A percentile compares a stretch with the other conserved stretches of the same genome.
These are phyloP conservation scores for Anisogramma anomala DNA, from an alignment of 2,329 filamentous ascomycete species.

Conservation along the genomic window DNA sequence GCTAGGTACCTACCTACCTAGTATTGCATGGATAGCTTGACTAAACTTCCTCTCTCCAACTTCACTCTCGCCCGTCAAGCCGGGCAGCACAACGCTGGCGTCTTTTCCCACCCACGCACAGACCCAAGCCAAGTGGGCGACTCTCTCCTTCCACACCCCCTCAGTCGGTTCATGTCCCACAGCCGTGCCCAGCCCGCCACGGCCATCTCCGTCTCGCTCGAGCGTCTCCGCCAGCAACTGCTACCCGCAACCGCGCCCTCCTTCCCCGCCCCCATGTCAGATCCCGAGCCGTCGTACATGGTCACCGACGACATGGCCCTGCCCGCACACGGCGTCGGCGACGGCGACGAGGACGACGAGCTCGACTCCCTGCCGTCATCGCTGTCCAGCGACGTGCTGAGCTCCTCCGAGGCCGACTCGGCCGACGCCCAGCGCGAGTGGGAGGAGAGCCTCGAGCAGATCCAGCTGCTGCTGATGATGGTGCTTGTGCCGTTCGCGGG, in stretches of 20 bases:
- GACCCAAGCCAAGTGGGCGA: background rate
- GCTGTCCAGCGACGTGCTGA: conserved; percentile 37
- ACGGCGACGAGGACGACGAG: conserved; percentile 45
- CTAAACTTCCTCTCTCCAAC: background rate
- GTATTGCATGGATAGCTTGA: no score
- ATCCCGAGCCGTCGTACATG: conserved; percentile 38
- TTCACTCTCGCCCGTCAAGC: background rate
- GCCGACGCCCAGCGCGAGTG: conserved; percentile 91
- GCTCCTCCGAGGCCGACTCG: conserved; percentile 39
- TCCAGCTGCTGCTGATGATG: conserved; percentile 89
- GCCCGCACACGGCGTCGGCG: conserved; percentile 20
- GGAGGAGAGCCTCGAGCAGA: conserved; percentile 85
- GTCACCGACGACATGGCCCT: conserved; percentile 36
- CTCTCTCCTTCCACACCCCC: background rate
- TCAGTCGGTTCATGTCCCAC: conserved; percentile 1
- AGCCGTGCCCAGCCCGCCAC: background rate
- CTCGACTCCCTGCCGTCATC: conserved; percentile 57
- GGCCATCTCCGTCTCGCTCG: conserved; percentile 1
- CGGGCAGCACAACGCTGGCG: background rate
- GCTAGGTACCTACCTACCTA: no score
- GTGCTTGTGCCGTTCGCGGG: conserved; percentile 86
- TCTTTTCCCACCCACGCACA: background rate
- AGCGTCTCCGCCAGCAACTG: background rate
- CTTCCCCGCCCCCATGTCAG: conserved; percentile 3
- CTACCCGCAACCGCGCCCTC: background rate